Conservation (phyloP, 192 early-diverging fungal genomes). For the Fimicolochytrium jonesii region DNA sequence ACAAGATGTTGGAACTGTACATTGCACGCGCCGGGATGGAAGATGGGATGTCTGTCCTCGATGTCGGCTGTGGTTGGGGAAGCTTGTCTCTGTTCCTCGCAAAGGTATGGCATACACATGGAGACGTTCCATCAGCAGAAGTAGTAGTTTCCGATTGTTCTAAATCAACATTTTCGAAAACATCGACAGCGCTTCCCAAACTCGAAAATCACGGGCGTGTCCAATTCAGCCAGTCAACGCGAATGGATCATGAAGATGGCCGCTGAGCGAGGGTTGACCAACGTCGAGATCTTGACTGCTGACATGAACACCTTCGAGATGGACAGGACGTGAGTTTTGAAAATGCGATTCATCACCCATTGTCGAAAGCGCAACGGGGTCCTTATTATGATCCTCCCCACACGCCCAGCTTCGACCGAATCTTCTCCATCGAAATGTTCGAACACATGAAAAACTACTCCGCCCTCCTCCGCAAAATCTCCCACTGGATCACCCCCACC, state of each 20-base stretch:
- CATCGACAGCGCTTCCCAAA: conserved; percentile 50
- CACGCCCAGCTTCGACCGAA: conserved; percentile 46
- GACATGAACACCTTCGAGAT: conserved; percentile 53
- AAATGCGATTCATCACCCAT: neutral
- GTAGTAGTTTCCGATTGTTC: too few relatives aligned
- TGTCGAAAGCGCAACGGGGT: neutral
- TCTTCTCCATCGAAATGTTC: conserved; percentile 60
- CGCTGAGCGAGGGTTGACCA: conserved; percentile 38
- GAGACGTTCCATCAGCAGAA: too few relatives aligned
- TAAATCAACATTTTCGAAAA: too few relatives aligned
- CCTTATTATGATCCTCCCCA: neutral
- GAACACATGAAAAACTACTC: conserved; percentile 67
- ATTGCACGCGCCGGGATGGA: conserved; percentile 39
- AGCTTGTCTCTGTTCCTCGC: conserved; percentile 52
- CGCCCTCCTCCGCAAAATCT: conserved; percentile 49
- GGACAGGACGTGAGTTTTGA: conserved; percentile 18
- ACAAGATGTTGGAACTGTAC: conserved; percentile 57
- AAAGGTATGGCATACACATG: conserved; percentile 31
- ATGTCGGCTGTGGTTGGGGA: conserved; percentile 67
- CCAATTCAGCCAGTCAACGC: conserved; percentile 57
- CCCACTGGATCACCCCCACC: conserved; percentile 50
- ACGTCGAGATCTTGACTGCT: conserved; percentile 53
- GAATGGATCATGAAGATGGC: conserved; percentile 43
- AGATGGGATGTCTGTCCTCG: conserved; percentile 57
- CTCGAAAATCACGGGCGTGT: conserved; percentile 46